Conservation (phyloP, 2,329 filamentous ascomycete genomes). For the Zymoseptoria ardabiliae region DNA sequence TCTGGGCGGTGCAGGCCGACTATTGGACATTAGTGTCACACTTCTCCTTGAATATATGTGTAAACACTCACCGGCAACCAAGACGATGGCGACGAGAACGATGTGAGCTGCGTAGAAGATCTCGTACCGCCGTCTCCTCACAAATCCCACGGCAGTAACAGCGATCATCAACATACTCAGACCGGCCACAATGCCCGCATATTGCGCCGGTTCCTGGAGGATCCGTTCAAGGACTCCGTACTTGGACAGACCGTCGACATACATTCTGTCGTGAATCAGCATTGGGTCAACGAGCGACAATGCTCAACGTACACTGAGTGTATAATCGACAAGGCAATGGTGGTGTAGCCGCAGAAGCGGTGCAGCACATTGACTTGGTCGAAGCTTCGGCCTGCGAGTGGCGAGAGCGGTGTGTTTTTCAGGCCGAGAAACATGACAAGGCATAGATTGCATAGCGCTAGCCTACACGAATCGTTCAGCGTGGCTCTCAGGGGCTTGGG, state of each 20-base stretch:
- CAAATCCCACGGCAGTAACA: slow-evolving; percentile 14
- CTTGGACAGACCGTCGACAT: slow-evolving; percentile 10
- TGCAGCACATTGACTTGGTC: slow-evolving; percentile 21
- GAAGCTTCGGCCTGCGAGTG: slow-evolving; percentile 19
- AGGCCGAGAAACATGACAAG: slow-evolving; percentile 20
- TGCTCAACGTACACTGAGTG: slow-evolving; percentile 15
- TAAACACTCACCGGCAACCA: slow-evolving; percentile 14
- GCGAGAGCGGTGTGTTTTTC: slow-evolving; percentile 23
- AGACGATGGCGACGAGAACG: slow-evolving; percentile 11
- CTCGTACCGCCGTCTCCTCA: slow-evolving; percentile 20
- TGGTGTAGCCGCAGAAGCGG: slow-evolving; percentile 20
- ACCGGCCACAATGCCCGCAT: slow-evolving; percentile 17
- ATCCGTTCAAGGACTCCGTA: slow-evolving; percentile 9
- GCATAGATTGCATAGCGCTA: slow-evolving; percentile 20
- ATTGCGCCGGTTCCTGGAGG: slow-evolving; percentile 7
- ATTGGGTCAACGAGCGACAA: neutral
- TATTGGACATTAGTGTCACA: neutral
- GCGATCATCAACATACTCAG: slow-evolving; percentile 18
- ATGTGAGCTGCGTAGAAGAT: slow-evolving; percentile 19
- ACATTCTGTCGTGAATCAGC: slow-evolving; percentile 4
- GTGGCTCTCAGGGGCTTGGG: neutral
- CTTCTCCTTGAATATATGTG: neutral
- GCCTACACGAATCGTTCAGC: slow-evolving; percentile 8
- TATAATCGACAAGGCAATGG: slow-evolving; percentile 15
- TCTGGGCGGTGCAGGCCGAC: slow-evolving; percentile 19